Percentiles rank a stretch among this genome's conserved stretches.
Evolutionary conservation across 1,284 basidiomycete species (phyloP).

Genomic region (Cystobasidium slooffiae): DNA sequence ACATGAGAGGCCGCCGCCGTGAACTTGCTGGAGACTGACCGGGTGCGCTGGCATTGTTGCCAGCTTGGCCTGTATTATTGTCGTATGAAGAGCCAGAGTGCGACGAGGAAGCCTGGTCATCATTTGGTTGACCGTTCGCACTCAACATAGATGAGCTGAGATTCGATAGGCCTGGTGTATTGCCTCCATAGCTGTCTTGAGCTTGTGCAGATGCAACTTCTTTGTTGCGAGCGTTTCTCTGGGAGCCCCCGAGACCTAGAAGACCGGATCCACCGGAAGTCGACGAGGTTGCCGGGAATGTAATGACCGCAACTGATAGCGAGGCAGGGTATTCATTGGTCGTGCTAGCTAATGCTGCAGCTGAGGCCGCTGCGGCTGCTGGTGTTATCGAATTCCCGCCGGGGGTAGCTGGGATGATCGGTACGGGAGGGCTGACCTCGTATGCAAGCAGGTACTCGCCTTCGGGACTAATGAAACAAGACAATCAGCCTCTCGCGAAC

Average conservation of each 20-base stretch:
- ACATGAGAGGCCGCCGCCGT: slow-evolving; percentile 29
- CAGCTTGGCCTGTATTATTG: not conserved
- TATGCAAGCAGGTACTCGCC: slow-evolving; percentile 34
- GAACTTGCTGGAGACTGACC: slow-evolving; percentile 5
- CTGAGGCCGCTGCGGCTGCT: slow-evolving; percentile 23
- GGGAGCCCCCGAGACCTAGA: slow-evolving; percentile 34
- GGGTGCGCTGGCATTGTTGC: slow-evolving; percentile 9
- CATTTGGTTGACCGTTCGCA: not conserved
- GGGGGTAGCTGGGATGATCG: slow-evolving; percentile 31
- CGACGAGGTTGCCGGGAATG: slow-evolving; percentile 16
- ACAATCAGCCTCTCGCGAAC: not conserved
- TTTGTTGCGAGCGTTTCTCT: slow-evolving; percentile 21
- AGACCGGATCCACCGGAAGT: slow-evolving; percentile 23
- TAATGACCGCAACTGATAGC: slow-evolving; percentile 26
- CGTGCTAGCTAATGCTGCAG: slow-evolving; percentile 6
- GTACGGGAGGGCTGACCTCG: slow-evolving; percentile 34
- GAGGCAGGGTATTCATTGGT: slow-evolving; percentile 30
- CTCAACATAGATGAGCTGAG: slow-evolving; percentile 1
- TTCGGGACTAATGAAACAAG: slow-evolving; percentile 18
- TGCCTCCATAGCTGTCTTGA: not conserved
- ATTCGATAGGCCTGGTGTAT: not conserved
- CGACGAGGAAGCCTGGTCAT: slow-evolving; percentile 32
- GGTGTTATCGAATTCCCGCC: slow-evolving; percentile 17
- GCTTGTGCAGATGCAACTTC: slow-evolving; percentile 21
- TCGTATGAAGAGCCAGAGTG: slow-evolving; percentile 33